Conservation (phyloP, 768 basidiomycete genomes). For the Coprinellus aureogranulatus region DNA sequence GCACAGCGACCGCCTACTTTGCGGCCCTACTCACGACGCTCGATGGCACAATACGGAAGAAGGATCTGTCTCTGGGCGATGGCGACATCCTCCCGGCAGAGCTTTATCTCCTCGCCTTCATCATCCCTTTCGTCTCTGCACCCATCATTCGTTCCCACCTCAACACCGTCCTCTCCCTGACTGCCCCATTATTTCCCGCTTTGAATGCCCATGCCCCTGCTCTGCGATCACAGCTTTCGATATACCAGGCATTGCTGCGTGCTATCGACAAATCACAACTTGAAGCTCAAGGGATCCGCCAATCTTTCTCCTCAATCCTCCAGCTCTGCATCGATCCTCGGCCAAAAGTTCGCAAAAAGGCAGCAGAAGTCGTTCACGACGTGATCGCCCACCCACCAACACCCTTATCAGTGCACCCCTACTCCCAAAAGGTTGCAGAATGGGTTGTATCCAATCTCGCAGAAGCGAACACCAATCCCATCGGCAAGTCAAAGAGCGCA, state of each 20-base stretch:
- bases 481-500: constrained; percentile 56
- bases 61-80: constrained; percentile 49
- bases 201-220: constrained; percentile 68
- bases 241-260: constrained; percentile 68
- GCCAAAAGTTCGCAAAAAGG: constrained; percentile 91
- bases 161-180: constrained; percentile 64
- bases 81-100: constrained; percentile 80
- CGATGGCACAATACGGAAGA: constrained; percentile 70
- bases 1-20: constrained; percentile 88
- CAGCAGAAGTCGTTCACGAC: constrained; percentile 80
- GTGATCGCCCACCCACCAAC: constrained; percentile 73
- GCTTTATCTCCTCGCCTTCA: constrained; percentile 78
- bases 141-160: constrained; percentile 80
- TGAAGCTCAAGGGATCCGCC: constrained; percentile 64
- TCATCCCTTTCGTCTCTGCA: constrained; percentile 73
- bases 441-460: constrained; percentile 70
- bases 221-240: constrained; percentile 79
- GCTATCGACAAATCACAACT: constrained; percentile 73
- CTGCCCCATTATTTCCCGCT: constrained; percentile 75
- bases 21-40: constrained; percentile 86
- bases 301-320: constrained; percentile 82
- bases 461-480: constrained; percentile 61
- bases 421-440: constrained; percentile 74
- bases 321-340: constrained; percentile 82
- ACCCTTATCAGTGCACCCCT: constrained; percentile 81